Evolutionary conservation across 1,284 basidiomycete genomes (phyloP).

Genomic region (Puccinia coronata): DNA sequence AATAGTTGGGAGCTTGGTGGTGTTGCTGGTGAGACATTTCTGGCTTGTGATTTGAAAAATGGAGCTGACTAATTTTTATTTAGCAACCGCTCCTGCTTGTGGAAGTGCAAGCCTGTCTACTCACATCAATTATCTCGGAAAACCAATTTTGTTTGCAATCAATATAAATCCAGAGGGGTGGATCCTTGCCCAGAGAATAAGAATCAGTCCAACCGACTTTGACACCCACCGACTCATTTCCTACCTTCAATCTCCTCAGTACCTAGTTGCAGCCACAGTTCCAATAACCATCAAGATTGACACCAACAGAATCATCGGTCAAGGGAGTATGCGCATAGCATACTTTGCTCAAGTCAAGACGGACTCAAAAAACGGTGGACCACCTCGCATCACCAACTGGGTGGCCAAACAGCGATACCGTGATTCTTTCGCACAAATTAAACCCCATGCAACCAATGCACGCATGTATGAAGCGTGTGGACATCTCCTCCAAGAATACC

Average conservation of each 20-base stretch:
- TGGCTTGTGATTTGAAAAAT: too few species aligned
- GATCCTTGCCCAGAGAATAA: not conserved
- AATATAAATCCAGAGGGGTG: not conserved
- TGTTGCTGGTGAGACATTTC: too few species aligned
- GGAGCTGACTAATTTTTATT: too few species aligned
- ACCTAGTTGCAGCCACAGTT: too few species aligned
- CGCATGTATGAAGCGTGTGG: not conserved
- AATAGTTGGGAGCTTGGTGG: too few species aligned
- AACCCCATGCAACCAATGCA: not conserved
- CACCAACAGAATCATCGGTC: not conserved
- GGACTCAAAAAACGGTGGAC: not conserved
- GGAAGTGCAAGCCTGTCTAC: not conserved
- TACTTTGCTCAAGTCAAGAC: not conserved
- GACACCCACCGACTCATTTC: not conserved
- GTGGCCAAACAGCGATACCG: not conserved
- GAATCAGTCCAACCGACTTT: not conserved
- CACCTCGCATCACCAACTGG: not conserved
- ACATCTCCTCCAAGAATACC: not conserved
- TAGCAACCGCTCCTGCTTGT: not conserved
- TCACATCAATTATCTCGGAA: not conserved
- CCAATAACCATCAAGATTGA: not conserved
- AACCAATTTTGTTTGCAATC: not conserved
- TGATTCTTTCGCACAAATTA: not conserved
- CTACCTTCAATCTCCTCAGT: too few species aligned
- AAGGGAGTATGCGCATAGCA: not conserved